phyloP scores from a whole-genome alignment of 225 moss, liverwort and hornwort species.

The Physcomitrellopsis africana region DNA sequence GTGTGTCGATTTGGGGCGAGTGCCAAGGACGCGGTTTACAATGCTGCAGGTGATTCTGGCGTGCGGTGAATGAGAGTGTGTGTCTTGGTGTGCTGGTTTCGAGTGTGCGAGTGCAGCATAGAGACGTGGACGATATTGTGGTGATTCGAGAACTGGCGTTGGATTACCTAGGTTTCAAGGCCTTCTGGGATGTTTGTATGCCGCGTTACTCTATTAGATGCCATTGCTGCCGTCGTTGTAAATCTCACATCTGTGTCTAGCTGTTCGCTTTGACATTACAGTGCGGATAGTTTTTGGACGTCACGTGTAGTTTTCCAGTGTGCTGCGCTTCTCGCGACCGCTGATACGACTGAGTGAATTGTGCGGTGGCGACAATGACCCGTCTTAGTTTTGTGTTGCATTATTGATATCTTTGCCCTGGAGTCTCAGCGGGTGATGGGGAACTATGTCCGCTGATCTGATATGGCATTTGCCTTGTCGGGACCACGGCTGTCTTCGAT shows the following conservation, averaged over 20 bases:
- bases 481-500: constrained; percentile 20
- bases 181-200: neutral
- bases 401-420: neutral
- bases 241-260: neutral
- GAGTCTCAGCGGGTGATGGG: neutral
- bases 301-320: no score
- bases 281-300: no score
- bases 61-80: neutral
- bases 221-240: neutral
- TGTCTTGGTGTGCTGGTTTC: neutral
- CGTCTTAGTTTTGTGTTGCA: neutral
- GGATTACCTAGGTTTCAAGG: neutral
- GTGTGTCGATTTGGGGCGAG: neutral
- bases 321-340: no score
- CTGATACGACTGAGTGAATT: no score
- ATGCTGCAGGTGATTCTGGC: no score
- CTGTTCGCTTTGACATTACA: no score
- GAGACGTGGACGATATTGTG: neutral
- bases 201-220: neutral
- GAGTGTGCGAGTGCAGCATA: neutral
- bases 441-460: constrained; percentile 7
- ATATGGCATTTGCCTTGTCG: constrained; percentile 10
- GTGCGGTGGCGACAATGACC: no score
- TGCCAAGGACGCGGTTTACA: neutral
- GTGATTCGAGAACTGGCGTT: constrained; percentile 1